phyloP scores from a whole-genome alignment of 2,329 filamentous ascomycete species.

The Aspergillus proliferans region DNA sequence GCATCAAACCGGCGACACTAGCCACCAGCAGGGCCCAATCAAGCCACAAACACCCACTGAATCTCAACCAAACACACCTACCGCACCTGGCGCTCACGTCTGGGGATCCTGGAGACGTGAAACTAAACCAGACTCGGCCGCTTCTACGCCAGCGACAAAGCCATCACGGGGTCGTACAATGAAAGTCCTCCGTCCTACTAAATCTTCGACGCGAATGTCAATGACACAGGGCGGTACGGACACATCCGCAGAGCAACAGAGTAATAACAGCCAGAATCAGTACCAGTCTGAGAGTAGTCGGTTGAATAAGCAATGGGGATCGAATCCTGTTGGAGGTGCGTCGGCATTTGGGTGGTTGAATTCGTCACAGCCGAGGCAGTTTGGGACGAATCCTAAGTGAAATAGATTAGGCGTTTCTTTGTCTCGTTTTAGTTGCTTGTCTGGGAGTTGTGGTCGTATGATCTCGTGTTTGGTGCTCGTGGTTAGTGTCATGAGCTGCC shows the following conservation, averaged over 20 bases:
- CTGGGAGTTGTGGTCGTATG: neutral
- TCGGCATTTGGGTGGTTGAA: slow-evolving; percentile 94
- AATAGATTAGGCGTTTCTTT: slow-evolving; percentile 13
- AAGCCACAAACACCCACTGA: slow-evolving; percentile 25
- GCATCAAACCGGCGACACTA: slow-evolving; percentile 6
- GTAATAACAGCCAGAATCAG: neutral
- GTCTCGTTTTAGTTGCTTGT: neutral
- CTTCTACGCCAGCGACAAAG: slow-evolving; percentile 53
- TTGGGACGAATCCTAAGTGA: slow-evolving; percentile 16
- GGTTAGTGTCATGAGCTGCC: too few relatives aligned
- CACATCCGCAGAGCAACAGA: neutral
- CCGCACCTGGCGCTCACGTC: slow-evolving; percentile 45
- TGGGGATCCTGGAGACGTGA: slow-evolving; percentile 66
- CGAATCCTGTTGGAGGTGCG: slow-evolving; percentile 85
- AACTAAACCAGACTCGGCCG: slow-evolving; percentile 21
- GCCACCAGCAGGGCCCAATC: slow-evolving; percentile 8
- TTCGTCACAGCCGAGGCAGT: slow-evolving; percentile 19
- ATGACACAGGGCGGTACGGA: slow-evolving; percentile 10
- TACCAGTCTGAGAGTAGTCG: slow-evolving; percentile 4
- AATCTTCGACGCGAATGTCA: slow-evolving; percentile 46
- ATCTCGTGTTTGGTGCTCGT: too few relatives aligned
- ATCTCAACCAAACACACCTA: slow-evolving; percentile 18
- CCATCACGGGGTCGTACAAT: slow-evolving; percentile 61
- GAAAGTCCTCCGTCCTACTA: slow-evolving; percentile 81
- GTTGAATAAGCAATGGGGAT: slow-evolving; percentile 48